Evolutionary conservation across 495 filamentous ascomycete genomes (phyloP).

Genomic region (Neurospora sp.): DNA sequence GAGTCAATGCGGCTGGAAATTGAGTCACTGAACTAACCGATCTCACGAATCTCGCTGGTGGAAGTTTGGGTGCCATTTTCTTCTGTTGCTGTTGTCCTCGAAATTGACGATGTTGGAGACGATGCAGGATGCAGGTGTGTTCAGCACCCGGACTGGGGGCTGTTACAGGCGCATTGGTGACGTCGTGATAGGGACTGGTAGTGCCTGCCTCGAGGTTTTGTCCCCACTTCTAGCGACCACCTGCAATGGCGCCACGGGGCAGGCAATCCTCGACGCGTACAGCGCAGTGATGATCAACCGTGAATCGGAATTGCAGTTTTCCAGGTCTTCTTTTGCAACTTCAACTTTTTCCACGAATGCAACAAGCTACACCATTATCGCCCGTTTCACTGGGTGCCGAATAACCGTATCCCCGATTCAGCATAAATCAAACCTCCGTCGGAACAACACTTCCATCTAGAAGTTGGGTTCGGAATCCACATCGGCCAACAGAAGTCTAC

Average conservation of each 20-base stretch:
- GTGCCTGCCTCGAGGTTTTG: neutral
- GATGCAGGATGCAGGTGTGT: neutral
- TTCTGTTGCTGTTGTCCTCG: neutral
- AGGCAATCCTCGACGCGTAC: neutral
- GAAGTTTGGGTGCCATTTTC: slow-evolving; percentile 23
- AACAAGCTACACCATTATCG: neutral
- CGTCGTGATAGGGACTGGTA: neutral
- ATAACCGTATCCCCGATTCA: neutral
- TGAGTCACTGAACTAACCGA: slow-evolving; percentile 18
- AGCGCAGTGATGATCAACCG: neutral
- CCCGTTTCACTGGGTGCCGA: neutral
- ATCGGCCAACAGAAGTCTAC: neutral
- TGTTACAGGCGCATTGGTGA: neutral
- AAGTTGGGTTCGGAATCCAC: neutral
- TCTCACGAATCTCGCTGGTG: slow-evolving; percentile 29
- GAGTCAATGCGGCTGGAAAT: neutral
- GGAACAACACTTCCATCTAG: neutral
- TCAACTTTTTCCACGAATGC: neutral
- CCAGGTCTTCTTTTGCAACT: neutral
- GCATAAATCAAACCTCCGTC: neutral
- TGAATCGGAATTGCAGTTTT: neutral
- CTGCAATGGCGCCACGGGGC: neutral
- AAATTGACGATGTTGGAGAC: neutral
- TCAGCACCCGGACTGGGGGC: neutral
- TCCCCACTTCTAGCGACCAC: neutral